Evolutionary conservation across 2,329 filamentous ascomycete species (phyloP).

Genomic region (Phyllosticta citriasiana): DNA sequence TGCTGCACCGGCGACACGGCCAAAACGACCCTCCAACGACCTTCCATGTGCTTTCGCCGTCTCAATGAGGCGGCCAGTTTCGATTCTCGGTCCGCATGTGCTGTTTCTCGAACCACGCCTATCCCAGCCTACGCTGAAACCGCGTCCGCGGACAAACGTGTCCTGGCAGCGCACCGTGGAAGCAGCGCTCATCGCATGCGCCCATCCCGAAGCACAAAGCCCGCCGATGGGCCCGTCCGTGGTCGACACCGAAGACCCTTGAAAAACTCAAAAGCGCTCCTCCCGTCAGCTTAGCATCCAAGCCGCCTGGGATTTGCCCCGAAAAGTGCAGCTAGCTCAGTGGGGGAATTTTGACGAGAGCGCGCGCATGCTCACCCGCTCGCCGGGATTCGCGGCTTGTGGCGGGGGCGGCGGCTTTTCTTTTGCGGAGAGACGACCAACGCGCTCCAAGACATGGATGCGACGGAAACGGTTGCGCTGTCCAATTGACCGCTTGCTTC

Average conservation of each 20-base stretch:
- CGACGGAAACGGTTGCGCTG: background rate
- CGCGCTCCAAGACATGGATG: background rate
- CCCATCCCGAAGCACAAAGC: background rate
- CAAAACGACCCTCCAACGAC: background rate
- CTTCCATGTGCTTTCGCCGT: background rate
- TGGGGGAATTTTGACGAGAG: background rate
- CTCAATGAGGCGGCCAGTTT: background rate
- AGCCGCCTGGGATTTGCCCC: background rate
- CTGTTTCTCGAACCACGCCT: background rate
- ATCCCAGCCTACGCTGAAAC: background rate
- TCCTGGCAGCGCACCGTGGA: background rate
- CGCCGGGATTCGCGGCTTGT: background rate
- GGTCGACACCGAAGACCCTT: background rate
- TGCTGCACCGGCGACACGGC: background rate
- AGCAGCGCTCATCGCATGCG: background rate
- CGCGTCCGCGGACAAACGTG: background rate
- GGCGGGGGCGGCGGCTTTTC: background rate
- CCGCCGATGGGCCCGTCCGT: background rate
- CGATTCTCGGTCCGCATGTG: background rate
- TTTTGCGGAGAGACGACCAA: background rate
- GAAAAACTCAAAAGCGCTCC: background rate
- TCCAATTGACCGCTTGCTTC: background rate
- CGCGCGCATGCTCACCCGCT: background rate
- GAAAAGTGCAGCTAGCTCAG: background rate
- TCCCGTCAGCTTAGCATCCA: background rate